Evolutionary conservation across 768 basidiomycete genomes (phyloP), one percentile per base, ranked within the genome.

Genomic region (Termitomyces sp.): DNA sequence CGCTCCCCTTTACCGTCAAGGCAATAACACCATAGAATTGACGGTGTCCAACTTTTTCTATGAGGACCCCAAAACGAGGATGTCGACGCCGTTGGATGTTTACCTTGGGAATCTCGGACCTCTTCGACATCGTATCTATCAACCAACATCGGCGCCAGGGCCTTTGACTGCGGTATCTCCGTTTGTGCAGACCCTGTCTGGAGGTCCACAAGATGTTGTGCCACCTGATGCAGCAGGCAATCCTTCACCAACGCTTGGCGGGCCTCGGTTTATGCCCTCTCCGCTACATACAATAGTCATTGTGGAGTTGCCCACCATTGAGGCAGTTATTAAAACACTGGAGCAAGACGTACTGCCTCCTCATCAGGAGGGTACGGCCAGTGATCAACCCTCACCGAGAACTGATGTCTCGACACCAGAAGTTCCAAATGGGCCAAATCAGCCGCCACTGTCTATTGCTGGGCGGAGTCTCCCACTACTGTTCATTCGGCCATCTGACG

Each of bases 71-170:
- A 82, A 82, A 64, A 81, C 83, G 9, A 74, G 76, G 49, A 70
- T 74, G 30, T 84, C 84, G 53, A 79, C 78, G n/a, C 83, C 93
- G 1, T 77, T 96, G 42, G 87, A 93, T 61, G 84, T 96, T 19
- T 96, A 93, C 71, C 80, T 97, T 8, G 93, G 94, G 28, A 90
- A 88, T 59, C 77, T 96, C 19, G 94, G 94, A 8, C 94, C 94
- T 14, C 79, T 97, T 42, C 78, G 76, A n/a, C 76, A 84, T 51
- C 84, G 88, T 19, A 80, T 87, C 45, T 94, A 87, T 70, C 87
- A 88, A 59, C 82, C 88, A 1, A 75, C 83, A 38, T 77, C 49
- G 12, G 21, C 84, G 41, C 82, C 87, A 8, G 86, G 87, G 11
- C 83, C 86, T 9, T 69, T 90, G 56, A 87, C 85, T 19, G 77